Conservation (phyloP, 176 grass and related monocot species). For the Lolium perenne region DNA sequence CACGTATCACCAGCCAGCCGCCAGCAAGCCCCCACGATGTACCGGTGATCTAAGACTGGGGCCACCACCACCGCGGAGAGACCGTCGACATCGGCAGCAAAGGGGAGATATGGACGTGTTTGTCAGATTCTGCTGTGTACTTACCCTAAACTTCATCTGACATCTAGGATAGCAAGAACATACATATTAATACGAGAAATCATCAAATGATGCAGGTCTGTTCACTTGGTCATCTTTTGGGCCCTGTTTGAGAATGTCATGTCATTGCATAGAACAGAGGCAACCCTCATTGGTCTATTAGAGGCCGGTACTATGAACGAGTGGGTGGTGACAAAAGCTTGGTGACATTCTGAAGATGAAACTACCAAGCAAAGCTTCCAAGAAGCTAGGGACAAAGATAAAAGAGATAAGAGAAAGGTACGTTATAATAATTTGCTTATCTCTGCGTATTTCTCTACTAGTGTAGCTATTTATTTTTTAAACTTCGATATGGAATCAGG, state of each 20-base stretch:
- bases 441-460: constrained; percentile 14
- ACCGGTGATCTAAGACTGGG: too few species aligned
- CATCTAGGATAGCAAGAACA: not conserved
- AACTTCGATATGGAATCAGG: constrained; percentile 51
- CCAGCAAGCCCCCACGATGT: too few species aligned
- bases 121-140: too few species aligned
- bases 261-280: constrained; percentile 88
- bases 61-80: too few species aligned
- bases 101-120: too few species aligned
- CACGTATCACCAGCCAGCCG: too few species aligned
- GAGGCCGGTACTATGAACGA: constrained; percentile 79
- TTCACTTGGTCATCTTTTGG: constrained; percentile 83
- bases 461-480: too few species aligned
- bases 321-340: constrained; percentile 87
- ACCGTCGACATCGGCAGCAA: too few species aligned
- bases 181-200: constrained; percentile 6
- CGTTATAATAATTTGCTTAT: not conserved
- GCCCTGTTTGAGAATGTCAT: constrained; percentile 89
- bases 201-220: constrained; percentile 55
- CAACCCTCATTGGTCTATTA: constrained; percentile 70
- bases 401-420: constrained; percentile 63
- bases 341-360: constrained; percentile 68
- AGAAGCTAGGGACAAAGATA: constrained; percentile 43
- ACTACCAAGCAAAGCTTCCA: constrained; percentile 46
- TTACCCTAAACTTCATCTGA: too few species aligned